Conservation (phyloP, 257 asterid genomes). For the Orobanche coerulescens region DNA sequence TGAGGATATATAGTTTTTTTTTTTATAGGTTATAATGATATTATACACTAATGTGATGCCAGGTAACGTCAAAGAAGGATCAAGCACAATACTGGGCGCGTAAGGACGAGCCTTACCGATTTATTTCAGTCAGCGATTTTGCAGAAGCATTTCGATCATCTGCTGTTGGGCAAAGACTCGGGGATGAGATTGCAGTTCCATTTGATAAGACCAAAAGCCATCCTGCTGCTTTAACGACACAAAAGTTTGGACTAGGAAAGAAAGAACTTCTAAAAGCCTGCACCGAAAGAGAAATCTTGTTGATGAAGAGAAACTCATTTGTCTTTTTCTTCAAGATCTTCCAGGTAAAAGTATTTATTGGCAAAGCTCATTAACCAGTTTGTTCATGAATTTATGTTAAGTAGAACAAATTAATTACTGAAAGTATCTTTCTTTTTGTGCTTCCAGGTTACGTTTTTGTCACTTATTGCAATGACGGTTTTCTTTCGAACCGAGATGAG, state of each 20-base stretch:
- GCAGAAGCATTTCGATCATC: constrained; percentile 54
- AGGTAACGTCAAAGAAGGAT: constrained; percentile 79
- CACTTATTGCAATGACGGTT: constrained; percentile 33
- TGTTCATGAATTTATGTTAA: no score
- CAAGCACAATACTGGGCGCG: constrained; percentile 65
- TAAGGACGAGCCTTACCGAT: constrained; percentile 37
- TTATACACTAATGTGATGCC: not conserved
- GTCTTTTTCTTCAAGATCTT: constrained; percentile 46
- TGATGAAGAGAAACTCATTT: constrained; percentile 59
- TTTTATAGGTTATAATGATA: no score
- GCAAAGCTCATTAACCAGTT: no score
- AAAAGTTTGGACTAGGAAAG: constrained; percentile 47
- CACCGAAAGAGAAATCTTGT: constrained; percentile 43
- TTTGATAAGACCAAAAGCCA: constrained; percentile 57
- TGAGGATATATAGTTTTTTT: no score
- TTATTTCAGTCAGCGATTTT: constrained; percentile 42
- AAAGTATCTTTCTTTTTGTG: no score
- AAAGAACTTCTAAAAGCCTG: constrained; percentile 56
- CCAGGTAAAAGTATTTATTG: no score
- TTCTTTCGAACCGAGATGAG: constrained; percentile 44
- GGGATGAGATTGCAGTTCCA: constrained; percentile 46
- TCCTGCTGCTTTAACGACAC: constrained; percentile 51
- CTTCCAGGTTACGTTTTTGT: not conserved
- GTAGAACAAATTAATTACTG: no score
- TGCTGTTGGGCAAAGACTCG: constrained; percentile 42